Evolutionary conservation across 23 red algal species (phyloP).

Genomic region (Agarophyton chilense): DNA sequence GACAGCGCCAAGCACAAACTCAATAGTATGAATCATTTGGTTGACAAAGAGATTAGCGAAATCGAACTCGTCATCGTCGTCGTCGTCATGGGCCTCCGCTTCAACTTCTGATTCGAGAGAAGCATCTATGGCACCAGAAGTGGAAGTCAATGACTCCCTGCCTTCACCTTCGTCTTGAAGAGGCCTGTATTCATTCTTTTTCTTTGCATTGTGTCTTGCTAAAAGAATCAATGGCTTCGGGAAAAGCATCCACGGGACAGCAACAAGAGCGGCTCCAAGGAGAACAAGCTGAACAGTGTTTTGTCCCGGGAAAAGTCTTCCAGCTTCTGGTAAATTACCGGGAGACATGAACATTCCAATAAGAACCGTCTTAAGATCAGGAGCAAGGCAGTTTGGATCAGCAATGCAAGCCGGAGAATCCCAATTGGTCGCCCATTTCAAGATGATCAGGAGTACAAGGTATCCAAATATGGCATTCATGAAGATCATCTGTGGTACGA

Average conservation of each 20-base stretch:
- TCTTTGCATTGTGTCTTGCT: slow-evolving; percentile 54
- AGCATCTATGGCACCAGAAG: not conserved
- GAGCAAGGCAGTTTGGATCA: slow-evolving; percentile 84
- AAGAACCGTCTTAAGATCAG: slow-evolving; percentile 91
- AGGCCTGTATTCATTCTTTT: slow-evolving; percentile 57
- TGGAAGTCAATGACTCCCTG: slow-evolving; percentile 28
- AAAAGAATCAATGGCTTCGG: slow-evolving; percentile 92
- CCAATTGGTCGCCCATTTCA: slow-evolving; percentile 95
- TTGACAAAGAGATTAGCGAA: slow-evolving; percentile 91
- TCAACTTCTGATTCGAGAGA: slow-evolving; percentile 6
- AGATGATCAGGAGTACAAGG: slow-evolving; percentile 81
- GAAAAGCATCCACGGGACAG: slow-evolving; percentile 96
- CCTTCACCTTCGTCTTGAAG: slow-evolving; percentile 59
- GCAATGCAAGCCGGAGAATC: slow-evolving; percentile 63
- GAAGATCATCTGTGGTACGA: slow-evolving; percentile 97
- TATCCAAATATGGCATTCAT: slow-evolving; percentile 96
- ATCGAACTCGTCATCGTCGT: slow-evolving; percentile 71
- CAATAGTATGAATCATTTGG: slow-evolving; percentile 98
- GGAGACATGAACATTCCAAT: slow-evolving; percentile 99
- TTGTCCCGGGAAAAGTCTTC: slow-evolving; percentile 83
- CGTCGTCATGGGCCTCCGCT: slow-evolving; percentile 49
- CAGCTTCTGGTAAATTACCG: slow-evolving; percentile 52
- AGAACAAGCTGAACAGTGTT: slow-evolving; percentile 80
- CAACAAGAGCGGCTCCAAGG: slow-evolving; percentile 66
- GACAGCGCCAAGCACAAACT: slow-evolving; percentile 96